Evolutionary conservation across 176 grass and related monocot genomes (phyloP), one percentile per base, ranked within the genome.

Genomic region (Avena insularis): DNA sequence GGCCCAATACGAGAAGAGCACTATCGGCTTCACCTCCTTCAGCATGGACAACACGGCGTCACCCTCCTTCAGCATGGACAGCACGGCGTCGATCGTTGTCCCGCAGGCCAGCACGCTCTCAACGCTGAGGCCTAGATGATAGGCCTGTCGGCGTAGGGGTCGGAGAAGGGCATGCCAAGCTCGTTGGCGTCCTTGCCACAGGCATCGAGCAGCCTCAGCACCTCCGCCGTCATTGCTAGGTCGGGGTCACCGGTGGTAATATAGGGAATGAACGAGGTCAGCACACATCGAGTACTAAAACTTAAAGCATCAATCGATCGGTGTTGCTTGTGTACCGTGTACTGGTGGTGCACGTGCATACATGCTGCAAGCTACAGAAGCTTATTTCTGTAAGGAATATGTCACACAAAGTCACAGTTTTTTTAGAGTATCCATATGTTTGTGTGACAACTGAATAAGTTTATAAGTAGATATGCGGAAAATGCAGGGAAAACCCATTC

Each of bases 221-320:
- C 96, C 64, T 88, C 86, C 17, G 92, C 93, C 5, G 89, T 98
- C 12, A 92, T 95, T 0, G 25, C 81, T 36, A 98, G 17, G 90
- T 95, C 93, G 1, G 96, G 96, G 86, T 98, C 96, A 43, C 93
- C 96, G 80, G 93, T 92, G 48, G 93, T 98, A 55, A 98, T 90
- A 79, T 95, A 98, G 33, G 93, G 93, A 70, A 98, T 90, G 79
- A 98, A 76, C 84, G 89, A 80, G 33, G 65, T 83, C 89, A 82
- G 88, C 54, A 1, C 40, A 21, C 58, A 20, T 38, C 13, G 8
- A n/a, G 0, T 48, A 48, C n/a, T 8, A 38, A 79, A 60, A 43
- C 38, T 17, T 80, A 5, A 5, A 80, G 77, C 77, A 61, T 43
- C 56, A 65, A 0, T 33, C 19, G 65, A 16, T 68, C 15, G 6